These are phyloP conservation scores for Straminergon stramineum DNA, from an alignment of 225 moss, liverwort and hornwort species.

Conservation along the genomic window DNA sequence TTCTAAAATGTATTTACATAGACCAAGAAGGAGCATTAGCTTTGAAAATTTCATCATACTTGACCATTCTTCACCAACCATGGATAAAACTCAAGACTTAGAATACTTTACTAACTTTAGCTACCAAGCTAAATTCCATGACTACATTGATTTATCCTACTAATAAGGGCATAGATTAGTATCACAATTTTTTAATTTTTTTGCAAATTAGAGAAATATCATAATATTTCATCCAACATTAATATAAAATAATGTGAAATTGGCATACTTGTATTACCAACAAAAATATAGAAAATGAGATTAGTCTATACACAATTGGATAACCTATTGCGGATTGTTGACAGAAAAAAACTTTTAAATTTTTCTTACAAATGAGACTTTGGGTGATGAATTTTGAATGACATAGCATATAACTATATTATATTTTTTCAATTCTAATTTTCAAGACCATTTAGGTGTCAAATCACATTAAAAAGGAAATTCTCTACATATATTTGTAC, in stretches of 20 bases:
- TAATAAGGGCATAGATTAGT: background rate
- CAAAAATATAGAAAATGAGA: background rate
- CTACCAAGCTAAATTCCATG: background rate
- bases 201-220: too few species aligned
- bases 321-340: background rate
- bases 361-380: background rate
- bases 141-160: too few species aligned
- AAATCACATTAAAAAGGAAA: background rate
- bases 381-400: background rate
- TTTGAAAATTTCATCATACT: background rate
- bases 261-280: too few species aligned
- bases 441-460: fast-evolving
- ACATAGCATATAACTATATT: background rate
- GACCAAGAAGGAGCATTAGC: background rate
- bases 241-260: too few species aligned
- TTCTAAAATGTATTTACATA: background rate
- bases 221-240: too few species aligned
- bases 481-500: background rate
- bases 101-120: background rate
- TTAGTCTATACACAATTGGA: background rate
- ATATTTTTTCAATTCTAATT: background rate
- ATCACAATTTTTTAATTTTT: too few species aligned
- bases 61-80: background rate
- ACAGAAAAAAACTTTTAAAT: background rate
- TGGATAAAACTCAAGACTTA: background rate